Evolutionary conservation across 2,329 filamentous ascomycete species (phyloP), one percentile per base, ranked within the genome.

Genomic region (Aspergillus japonicus): DNA sequence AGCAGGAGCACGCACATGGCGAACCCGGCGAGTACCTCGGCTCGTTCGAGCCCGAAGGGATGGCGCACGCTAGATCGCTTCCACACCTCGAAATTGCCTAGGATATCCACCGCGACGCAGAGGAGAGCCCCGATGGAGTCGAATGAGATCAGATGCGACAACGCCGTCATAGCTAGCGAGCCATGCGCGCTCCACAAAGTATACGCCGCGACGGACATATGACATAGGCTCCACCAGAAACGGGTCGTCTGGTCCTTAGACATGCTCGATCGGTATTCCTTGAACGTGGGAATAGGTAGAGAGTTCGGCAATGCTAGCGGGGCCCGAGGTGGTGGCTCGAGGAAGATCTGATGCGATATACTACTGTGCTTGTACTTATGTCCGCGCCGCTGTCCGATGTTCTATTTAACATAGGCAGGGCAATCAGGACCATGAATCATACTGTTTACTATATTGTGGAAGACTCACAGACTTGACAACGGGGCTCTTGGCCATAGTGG

Each of bases 291-390:
- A 42, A 97, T 89, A 0, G 95, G 95, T 0, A 99, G 85, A 33
- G 93, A 96, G 57, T 93, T 92, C 1, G 95, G 95, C 0, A 99
- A 85, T 42, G 94, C 90, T 24, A 96, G 85, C 4, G 95, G 94
- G 0, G 93, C 89, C 56, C 93, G 86, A 4, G 87, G 89, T 0
- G 92, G 88, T 6, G 95, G 95, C 74, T 97, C 92, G 68, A 96
- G 91, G 76, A 98, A 96, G 76, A 98, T 96, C 76, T 97, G 93
- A 74, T 98, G 93, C 21, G 91, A 96, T 59, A 99, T 89, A 73
- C 91, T 96, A 74, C 91, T 96, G 80, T 98, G 94, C 74, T 97
- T 96, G 83, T 99, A 99, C 75, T 95, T 92, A 80, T 99, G 95
- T 63, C 95, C 95, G 62, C 94, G 89, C 66, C 95, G 87, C 76